Percentiles rank a stretch among this genome's conserved stretches.
These are phyloP conservation scores for Neurospora cerealis DNA, from an alignment of 495 filamentous ascomycete genomes.

Conservation along the genomic window DNA sequence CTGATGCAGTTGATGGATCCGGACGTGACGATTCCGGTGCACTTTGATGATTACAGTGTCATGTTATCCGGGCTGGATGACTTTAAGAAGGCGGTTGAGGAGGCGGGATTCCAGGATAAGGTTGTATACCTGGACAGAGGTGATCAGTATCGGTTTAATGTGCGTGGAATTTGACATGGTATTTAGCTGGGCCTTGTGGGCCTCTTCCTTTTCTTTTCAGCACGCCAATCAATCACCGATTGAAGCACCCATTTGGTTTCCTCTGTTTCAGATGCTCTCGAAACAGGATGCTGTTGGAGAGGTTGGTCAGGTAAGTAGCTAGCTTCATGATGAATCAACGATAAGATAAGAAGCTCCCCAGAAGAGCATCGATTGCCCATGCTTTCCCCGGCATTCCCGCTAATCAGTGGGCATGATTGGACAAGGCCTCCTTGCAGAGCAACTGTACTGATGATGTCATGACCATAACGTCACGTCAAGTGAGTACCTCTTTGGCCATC, in stretches of 20 bases:
- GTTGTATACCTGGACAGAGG: conserved; percentile 55
- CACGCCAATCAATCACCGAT: no score
- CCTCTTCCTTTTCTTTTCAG: no score
- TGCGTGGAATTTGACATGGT: conserved; percentile 8
- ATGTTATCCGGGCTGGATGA: conserved; percentile 50
- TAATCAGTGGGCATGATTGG: background rate
- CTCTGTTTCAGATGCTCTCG: no score
- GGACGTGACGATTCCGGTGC: conserved; percentile 58
- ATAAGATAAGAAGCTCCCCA: background rate
- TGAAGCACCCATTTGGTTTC: no score
- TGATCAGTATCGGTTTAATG: conserved; percentile 49
- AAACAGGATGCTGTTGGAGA: background rate
- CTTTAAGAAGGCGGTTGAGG: conserved; percentile 46
- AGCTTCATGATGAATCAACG: background rate
- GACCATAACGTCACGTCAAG: background rate
- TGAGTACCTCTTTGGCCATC: background rate
- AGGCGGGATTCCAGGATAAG: conserved; percentile 37
- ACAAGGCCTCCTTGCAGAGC: background rate
- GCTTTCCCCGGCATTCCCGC: background rate
- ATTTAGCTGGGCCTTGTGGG: no score
- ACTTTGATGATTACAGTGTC: conserved; percentile 61
- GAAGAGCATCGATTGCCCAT: background rate
- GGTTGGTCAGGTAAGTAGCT: background rate
- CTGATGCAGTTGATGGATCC: conserved; percentile 51
- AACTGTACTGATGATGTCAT: background rate